Conservation (phyloP, 352 stramenopile species). For the Phytophthora cactorum region DNA sequence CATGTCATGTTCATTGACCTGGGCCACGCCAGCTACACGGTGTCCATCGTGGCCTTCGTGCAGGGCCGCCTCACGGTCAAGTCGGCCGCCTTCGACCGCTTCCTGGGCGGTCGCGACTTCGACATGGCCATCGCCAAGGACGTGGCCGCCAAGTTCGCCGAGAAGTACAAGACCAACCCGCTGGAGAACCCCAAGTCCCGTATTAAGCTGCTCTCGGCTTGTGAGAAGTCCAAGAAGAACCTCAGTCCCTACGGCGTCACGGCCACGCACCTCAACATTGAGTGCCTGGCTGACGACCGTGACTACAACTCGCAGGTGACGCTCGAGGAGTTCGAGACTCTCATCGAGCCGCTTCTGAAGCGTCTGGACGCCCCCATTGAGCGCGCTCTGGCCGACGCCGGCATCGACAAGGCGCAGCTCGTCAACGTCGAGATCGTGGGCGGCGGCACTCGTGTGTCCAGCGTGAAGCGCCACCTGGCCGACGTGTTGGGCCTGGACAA, state of each 20-base stretch:
- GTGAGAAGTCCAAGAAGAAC: slow-evolving; percentile 99
- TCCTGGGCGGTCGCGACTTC: slow-evolving; percentile 97
- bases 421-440: slow-evolving; percentile 96
- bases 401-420: slow-evolving; percentile 92
- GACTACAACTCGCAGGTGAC: slow-evolving; percentile 97
- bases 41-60: slow-evolving; percentile 93
- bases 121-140: slow-evolving; percentile 96
- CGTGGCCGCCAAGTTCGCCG: slow-evolving; percentile 95
- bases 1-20: slow-evolving; percentile 99
- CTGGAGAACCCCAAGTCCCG: slow-evolving; percentile 93
- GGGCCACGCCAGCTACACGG: slow-evolving; percentile 94
- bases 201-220: slow-evolving; percentile 97
- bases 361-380: slow-evolving; percentile 89
- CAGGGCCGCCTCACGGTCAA: slow-evolving; percentile 97
- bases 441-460: slow-evolving; percentile 95
- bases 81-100: slow-evolving; percentile 92
- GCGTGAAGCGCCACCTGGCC: slow-evolving; percentile 94
- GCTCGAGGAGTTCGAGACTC: slow-evolving; percentile 95
- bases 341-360: slow-evolving; percentile 91
- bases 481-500: slow-evolving; percentile 93
- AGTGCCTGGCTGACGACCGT: slow-evolving; percentile 98
- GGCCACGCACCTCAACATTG: slow-evolving; percentile 96
- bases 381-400: slow-evolving; percentile 86
- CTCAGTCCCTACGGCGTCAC: slow-evolving; percentile 96
- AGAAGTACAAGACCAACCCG: slow-evolving; percentile 96